Evolutionary conservation across 345 rosid species (phyloP).

Genomic region (Eucalyptus regnans): DNA sequence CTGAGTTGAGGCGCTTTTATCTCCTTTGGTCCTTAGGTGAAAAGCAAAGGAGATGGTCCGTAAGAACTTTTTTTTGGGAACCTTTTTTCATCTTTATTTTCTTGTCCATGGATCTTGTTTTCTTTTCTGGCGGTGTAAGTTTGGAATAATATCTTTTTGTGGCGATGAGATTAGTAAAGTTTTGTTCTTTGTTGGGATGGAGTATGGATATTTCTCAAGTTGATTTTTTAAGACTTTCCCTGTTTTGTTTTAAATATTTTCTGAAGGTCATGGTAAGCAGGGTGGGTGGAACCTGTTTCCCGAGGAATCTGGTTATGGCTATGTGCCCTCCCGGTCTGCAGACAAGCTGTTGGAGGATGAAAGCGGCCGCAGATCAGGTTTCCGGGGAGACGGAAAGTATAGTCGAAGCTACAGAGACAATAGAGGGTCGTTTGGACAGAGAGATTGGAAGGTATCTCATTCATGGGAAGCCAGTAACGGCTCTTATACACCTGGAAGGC

Average conservation of each 20-base stretch:
- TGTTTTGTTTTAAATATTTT: constrained; percentile 16
- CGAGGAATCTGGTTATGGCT: constrained; percentile 62
- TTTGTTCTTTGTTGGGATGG: background rate
- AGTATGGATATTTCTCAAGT: constrained; percentile 4
- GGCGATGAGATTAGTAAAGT: background rate
- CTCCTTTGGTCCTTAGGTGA: background rate
- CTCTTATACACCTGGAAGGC: constrained; percentile 43
- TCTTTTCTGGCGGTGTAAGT: background rate
- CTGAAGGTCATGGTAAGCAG: constrained; percentile 89
- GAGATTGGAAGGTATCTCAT: constrained; percentile 52
- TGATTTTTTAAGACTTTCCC: constrained; percentile 6
- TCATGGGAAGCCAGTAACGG: constrained; percentile 63
- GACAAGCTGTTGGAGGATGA: constrained; percentile 58
- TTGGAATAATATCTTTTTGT: background rate
- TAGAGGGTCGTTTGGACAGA: constrained; percentile 51
- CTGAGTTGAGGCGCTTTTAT: background rate
- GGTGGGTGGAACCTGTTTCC: constrained; percentile 61
- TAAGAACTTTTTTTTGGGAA: background rate
- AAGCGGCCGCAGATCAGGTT: constrained; percentile 26
- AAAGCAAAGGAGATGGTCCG: background rate
- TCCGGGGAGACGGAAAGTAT: constrained; percentile 67
- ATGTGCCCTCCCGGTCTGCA: constrained; percentile 33
- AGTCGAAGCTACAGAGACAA: constrained; percentile 49
- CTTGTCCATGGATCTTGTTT: background rate
- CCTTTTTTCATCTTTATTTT: background rate